Percentiles rank a stretch among this genome's conserved stretches.
phyloP scores from a whole-genome alignment of 306 rosid species.

The Elaeagnus macrophylla region DNA sequence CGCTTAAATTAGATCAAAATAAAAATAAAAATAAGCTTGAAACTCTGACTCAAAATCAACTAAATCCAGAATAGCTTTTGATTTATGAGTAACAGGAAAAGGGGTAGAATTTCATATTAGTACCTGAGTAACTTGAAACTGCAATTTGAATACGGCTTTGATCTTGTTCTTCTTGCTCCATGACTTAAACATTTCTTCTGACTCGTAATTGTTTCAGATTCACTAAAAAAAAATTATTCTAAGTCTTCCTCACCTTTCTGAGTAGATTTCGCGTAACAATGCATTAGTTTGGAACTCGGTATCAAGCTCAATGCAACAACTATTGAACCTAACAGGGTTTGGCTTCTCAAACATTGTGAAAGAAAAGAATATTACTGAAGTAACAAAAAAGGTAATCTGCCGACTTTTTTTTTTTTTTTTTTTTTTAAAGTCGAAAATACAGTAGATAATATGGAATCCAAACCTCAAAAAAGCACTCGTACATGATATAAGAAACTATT shows the following conservation, averaged over 20 bases:
- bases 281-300: background rate
- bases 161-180: constrained; percentile 98
- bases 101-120: background rate
- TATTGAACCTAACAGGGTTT: no score
- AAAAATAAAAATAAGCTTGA: background rate
- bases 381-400: no score
- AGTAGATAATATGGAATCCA: no score
- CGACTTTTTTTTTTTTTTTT: no score
- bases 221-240: constrained; percentile 11
- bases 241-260: constrained; percentile 21
- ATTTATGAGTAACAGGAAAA: background rate
- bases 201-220: constrained; percentile 24
- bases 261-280: constrained; percentile 7
- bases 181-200: constrained; percentile 71
- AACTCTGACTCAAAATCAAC: background rate
- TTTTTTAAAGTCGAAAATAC: no score
- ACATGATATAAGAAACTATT: no score
- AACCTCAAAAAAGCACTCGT: no score
- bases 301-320: no score
- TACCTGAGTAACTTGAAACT: constrained; percentile 89
- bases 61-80: background rate
- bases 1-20: background rate
- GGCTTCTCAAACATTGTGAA: no score
- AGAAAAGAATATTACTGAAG: no score
- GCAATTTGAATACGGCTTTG: constrained; percentile 74